Evolutionary conservation across 805 yeast species (phyloP).

Genomic region (Wickerhamiella sorbophila): DNA sequence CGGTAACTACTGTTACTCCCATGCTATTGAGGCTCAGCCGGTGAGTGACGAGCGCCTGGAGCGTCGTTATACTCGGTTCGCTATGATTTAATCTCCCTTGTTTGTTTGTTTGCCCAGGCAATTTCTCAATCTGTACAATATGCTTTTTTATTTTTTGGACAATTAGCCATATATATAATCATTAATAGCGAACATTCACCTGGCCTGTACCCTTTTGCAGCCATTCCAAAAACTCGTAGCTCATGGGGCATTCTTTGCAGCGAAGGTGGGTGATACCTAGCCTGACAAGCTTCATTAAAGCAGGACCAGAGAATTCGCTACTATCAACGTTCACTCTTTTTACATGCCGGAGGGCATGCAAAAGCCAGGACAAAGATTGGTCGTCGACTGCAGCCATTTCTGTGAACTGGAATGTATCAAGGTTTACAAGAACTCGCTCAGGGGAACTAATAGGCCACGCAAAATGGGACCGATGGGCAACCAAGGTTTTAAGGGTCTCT

Average conservation of each 20-base stretch:
- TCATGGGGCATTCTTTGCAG: slow-evolving; percentile 10
- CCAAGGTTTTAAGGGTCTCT: slow-evolving; percentile 10
- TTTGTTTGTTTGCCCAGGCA: background rate
- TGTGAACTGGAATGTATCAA: slow-evolving; percentile 14
- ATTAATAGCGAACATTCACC: background rate
- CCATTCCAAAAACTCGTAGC: slow-evolving; percentile 13
- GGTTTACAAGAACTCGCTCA: slow-evolving; percentile 1
- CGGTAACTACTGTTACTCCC: slow-evolving; percentile 24
- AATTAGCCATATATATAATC: background rate
- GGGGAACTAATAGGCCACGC: slow-evolving; percentile 1
- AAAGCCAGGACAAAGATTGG: slow-evolving; percentile 10
- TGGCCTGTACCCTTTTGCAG: background rate
- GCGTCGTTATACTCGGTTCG: slow-evolving; percentile 22
- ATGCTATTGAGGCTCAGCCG: slow-evolving; percentile 20
- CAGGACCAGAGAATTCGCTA: slow-evolving; percentile 13
- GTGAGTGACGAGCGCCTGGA: slow-evolving; percentile 13
- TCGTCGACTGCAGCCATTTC: slow-evolving; percentile 11
- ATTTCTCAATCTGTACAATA: background rate
- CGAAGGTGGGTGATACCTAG: slow-evolving; percentile 10
- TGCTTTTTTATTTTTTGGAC: background rate
- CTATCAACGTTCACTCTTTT: slow-evolving; percentile 14
- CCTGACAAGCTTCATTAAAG: slow-evolving; percentile 8
- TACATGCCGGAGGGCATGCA: slow-evolving; percentile 10
- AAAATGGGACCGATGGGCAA: slow-evolving; percentile 6
- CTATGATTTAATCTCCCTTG: slow-evolving; percentile 16